A percentile compares a stretch with the other conserved stretches of the same genome.
These are phyloP conservation scores for Pichia sp. DNA, from an alignment of 1,139 yeast genomes.

Conservation along the genomic window DNA sequence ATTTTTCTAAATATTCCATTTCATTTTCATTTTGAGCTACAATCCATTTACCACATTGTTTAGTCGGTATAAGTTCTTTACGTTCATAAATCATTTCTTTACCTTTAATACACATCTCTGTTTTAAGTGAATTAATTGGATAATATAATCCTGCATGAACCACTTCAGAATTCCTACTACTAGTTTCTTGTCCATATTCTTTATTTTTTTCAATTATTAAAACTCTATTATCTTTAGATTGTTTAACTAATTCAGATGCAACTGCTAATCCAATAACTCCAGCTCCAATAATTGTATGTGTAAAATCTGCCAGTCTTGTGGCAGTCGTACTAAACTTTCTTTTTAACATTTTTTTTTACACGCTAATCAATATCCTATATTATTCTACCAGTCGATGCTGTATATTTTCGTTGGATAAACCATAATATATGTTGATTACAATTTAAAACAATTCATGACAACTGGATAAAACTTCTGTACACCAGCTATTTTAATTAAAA, in stretches of 20 bases:
- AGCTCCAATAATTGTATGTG: slow-evolving; percentile 81
- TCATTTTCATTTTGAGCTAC: slow-evolving; percentile 74
- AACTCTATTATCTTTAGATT: slow-evolving; percentile 39
- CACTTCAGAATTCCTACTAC: slow-evolving; percentile 84
- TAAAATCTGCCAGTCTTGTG: slow-evolving; percentile 41
- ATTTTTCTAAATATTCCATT: slow-evolving; percentile 46
- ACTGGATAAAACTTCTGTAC: no score
- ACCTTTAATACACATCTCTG: slow-evolving; percentile 67
- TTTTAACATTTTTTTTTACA: no score
- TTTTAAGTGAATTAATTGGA: slow-evolving; percentile 61
- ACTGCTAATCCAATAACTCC: slow-evolving; percentile 84
- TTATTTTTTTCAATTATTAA: slow-evolving; percentile 63
- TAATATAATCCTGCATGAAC: slow-evolving; percentile 88
- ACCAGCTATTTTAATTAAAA: no score
- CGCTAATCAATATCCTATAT: no score
- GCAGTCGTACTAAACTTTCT: no score
- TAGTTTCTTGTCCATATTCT: slow-evolving; percentile 69
- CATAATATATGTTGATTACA: no score
- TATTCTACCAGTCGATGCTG: no score
- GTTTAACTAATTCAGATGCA: slow-evolving; percentile 60
- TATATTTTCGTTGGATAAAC: no score
- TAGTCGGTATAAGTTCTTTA: slow-evolving; percentile 40
- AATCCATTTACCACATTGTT: slow-evolving; percentile 78
- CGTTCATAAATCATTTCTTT: slow-evolving; percentile 54
- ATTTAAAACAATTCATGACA: no score